Evolutionary conservation across 768 basidiomycete species (phyloP), one percentile per base, ranked within the genome.

Genomic region (Chalciporus pseudorubinellus): DNA sequence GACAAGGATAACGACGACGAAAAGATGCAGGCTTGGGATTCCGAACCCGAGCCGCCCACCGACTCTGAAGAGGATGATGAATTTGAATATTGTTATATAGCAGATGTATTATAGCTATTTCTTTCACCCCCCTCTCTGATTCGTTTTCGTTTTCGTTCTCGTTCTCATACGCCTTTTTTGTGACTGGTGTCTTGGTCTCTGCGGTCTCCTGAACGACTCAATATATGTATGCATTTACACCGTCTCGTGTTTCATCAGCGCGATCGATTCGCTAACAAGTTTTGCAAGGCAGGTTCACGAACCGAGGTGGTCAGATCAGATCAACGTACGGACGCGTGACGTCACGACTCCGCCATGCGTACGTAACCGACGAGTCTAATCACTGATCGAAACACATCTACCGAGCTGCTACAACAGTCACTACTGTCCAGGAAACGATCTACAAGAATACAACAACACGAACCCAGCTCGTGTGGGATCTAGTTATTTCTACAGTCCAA

Each of bases 11-110:
- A 21, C 8, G 41, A n/a, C 2, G 57, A 66, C 1, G 57, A 59
- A n/a, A 13, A 26, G 4, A 36, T 40, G 36, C 50, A 54, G 43
- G 45, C 34, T 5, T 65, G 61, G 9, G 59, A 62, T n/a, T 65
- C 64, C 8, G 64, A 65, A 28, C 59, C 59, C 4, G 64, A 65
- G 18, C 51, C 40, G 1, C 26, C 38, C 6, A 50, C 56, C 1
- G 64, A 65, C 24, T 51, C 53, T 28, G 64, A 66, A 4, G 62
- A 64, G 0, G 64, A 66, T 0, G 65, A 67, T 13, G 62, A 53
- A 22, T 61, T 63, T 14, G 63, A 66, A 2, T 63, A 63, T 43
- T 66, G 61, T 40, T 63, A 60, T 44, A n/a, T 52, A 8, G 5
- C 50, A 4, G 50, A 62, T 40, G 42, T 19, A 8, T 6, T 41